Percentiles rank a stretch among this genome's conserved stretches.
Evolutionary conservation across 108 stramenopile species (phyloP).

Genomic region (Fistulifera pelliculosa): DNA sequence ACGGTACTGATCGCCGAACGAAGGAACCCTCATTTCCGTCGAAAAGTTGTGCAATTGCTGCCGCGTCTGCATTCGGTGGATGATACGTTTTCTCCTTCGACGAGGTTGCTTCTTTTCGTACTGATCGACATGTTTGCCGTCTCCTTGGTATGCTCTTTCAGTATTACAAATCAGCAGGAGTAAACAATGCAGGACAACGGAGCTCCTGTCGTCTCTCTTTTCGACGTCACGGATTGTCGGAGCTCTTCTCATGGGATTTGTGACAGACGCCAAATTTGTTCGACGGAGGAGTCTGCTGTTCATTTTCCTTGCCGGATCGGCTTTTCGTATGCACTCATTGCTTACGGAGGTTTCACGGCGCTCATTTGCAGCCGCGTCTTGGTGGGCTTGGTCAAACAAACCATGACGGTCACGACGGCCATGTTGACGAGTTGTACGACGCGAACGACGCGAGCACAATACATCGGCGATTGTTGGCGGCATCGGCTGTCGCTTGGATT

Average conservation of each 20-base stretch:
- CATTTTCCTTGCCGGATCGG: slow-evolving; percentile 78
- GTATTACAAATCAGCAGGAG: slow-evolving; percentile 66
- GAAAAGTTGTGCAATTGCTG: background rate
- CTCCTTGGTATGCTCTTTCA: slow-evolving; percentile 73
- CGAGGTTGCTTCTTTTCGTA: slow-evolving; percentile 40
- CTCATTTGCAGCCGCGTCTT: slow-evolving; percentile 66
- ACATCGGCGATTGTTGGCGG: slow-evolving; percentile 52
- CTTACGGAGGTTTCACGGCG: slow-evolving; percentile 37
- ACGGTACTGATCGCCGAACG: too few species aligned
- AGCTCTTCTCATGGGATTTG: slow-evolving; percentile 64
- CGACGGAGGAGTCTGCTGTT: slow-evolving; percentile 54
- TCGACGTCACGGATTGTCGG: slow-evolving; percentile 82
- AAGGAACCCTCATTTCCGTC: too few species aligned
- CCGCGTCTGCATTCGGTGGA: background rate
- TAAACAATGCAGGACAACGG: slow-evolving; percentile 56
- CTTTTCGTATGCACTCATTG: slow-evolving; percentile 69
- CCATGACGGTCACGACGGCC: slow-evolving; percentile 86
- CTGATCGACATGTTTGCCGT: slow-evolving; percentile 84
- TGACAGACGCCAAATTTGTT: slow-evolving; percentile 64
- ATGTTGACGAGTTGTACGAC: slow-evolving; percentile 58
- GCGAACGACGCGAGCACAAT: slow-evolving; percentile 30
- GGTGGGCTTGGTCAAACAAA: slow-evolving; percentile 93
- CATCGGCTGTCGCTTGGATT: slow-evolving; percentile 62
- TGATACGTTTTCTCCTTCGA: slow-evolving; percentile 8
- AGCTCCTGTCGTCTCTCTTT: slow-evolving; percentile 79